Percentiles rank a stretch among this genome's conserved stretches.
phyloP scores from a whole-genome alignment of 352 stramenopile genomes.

The Pythium sukuiense region DNA sequence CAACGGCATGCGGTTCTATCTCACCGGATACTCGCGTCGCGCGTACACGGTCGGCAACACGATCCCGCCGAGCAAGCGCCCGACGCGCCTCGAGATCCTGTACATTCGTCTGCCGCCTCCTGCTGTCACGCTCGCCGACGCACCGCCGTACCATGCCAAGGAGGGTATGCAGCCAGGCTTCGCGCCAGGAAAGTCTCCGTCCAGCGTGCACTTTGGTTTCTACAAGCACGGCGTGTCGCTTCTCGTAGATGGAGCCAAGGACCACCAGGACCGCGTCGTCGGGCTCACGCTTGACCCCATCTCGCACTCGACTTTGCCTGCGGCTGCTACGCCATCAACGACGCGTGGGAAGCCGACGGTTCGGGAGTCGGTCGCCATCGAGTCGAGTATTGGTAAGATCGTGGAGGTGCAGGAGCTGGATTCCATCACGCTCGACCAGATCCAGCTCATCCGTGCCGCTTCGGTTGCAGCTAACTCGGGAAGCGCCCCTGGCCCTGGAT shows the following conservation, averaged over 20 bases:
- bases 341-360: constrained; percentile 66
- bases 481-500: constrained; percentile 25
- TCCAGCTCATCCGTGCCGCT: constrained; percentile 12
- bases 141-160: constrained; percentile 82
- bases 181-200: constrained; percentile 75
- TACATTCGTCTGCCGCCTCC: constrained; percentile 82
- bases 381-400: constrained; percentile 82
- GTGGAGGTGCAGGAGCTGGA: constrained; percentile 78
- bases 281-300: constrained; percentile 75
- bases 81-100: constrained; percentile 69
- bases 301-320: constrained; percentile 54
- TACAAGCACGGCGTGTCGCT: constrained; percentile 81
- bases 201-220: constrained; percentile 74
- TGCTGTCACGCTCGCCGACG: constrained; percentile 63
- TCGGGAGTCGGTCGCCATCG: constrained; percentile 71
- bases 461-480: background rate
- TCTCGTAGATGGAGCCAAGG: constrained; percentile 70
- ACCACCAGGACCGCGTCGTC: constrained; percentile 79
- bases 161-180: constrained; percentile 86
- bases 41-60: constrained; percentile 42
- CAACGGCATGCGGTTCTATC: constrained; percentile 93
- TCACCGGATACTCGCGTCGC: constrained; percentile 85
- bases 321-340: constrained; percentile 32
- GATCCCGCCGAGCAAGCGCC: constrained; percentile 51
- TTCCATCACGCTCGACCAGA: constrained; percentile 16